A percentile compares a stretch with the other conserved stretches of the same genome.
Evolutionary conservation across 2,329 filamentous ascomycete genomes (phyloP).

Genomic region (Phyllosticta capitalensis): DNA sequence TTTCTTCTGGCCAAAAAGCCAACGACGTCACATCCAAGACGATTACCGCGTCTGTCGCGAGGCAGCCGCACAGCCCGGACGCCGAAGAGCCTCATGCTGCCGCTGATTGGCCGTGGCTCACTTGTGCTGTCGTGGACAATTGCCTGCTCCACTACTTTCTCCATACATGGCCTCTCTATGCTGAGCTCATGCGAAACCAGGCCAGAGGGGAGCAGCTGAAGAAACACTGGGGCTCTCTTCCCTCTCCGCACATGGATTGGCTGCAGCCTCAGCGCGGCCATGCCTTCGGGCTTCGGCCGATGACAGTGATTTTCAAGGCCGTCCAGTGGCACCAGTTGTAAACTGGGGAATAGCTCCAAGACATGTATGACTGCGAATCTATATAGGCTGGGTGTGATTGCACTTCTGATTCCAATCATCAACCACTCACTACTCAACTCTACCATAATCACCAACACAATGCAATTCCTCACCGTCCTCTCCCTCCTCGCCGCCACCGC

Average conservation of each 20-base stretch:
- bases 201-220: background rate
- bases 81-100: background rate
- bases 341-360: background rate
- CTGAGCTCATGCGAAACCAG: background rate
- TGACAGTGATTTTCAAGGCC: background rate
- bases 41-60: background rate
- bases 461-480: constrained; percentile 7
- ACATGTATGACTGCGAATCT: background rate
- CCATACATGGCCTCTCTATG: background rate
- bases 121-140: background rate
- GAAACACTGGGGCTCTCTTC: background rate
- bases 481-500: background rate
- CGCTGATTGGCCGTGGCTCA: background rate
- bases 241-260: background rate
- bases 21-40: background rate
- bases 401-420: background rate
- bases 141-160: background rate
- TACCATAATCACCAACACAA: background rate
- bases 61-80: background rate
- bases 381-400: background rate
- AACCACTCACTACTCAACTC: background rate
- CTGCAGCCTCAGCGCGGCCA: background rate
- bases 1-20: background rate
- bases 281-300: background rate
- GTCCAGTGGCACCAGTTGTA: background rate